phyloP scores from a whole-genome alignment of 305 asterid species.

The Stenogyne calaminthoides region DNA sequence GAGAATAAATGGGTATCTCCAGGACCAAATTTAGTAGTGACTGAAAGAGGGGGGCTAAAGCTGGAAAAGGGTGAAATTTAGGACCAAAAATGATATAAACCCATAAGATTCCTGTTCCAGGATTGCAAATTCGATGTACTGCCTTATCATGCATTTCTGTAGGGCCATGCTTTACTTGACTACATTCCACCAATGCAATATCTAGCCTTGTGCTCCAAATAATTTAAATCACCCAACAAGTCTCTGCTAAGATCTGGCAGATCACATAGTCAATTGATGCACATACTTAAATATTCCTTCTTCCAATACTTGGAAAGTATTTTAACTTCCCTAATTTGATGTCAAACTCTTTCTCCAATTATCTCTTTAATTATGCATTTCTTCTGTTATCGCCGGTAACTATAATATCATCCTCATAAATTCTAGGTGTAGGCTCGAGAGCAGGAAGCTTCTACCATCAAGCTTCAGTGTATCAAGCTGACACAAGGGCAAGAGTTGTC shows the following conservation, averaged over 20 bases:
- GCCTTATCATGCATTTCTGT: background rate
- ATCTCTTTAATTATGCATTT: background rate
- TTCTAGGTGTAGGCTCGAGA: constrained; percentile 44
- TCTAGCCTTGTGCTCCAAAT: background rate
- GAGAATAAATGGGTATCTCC: background rate
- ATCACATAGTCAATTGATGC: background rate
- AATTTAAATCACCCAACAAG: background rate
- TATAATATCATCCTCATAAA: background rate
- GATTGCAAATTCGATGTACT: background rate
- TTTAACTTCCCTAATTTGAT: background rate
- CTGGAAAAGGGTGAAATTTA: background rate
- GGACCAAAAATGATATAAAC: background rate
- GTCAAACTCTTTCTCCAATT: background rate
- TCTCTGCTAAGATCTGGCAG: background rate
- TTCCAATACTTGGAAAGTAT: background rate
- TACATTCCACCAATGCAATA: background rate
- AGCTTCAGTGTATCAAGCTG: constrained; percentile 60
- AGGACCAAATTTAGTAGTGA: background rate
- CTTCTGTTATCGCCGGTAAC: background rate
- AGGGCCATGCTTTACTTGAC: background rate
- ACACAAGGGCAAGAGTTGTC: constrained; percentile 75
- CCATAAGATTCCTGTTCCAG: background rate
- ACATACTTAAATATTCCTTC: too few species aligned
- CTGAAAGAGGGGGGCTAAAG: too few species aligned
- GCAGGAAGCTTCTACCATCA: constrained; percentile 59